phyloP scores from a whole-genome alignment of 1,284 basidiomycete genomes.

The Apiotrichum sp. region DNA sequence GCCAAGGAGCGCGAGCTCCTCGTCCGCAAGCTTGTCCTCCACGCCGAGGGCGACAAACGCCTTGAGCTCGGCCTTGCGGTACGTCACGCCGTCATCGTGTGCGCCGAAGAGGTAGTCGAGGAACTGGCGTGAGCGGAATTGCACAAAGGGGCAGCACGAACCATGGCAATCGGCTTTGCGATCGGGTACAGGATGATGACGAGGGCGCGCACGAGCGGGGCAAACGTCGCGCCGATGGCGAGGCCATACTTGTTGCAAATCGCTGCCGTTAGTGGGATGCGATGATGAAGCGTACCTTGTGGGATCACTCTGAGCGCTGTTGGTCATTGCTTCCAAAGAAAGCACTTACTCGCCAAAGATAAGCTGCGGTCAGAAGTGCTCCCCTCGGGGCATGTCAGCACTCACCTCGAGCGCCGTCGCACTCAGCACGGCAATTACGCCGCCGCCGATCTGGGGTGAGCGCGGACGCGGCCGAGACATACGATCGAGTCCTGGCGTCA shows the following conservation, averaged over 20 bases:
- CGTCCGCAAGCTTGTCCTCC: slow-evolving; percentile 73
- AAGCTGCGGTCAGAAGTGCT: slow-evolving; percentile 5
- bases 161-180: slow-evolving; percentile 45
- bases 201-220: slow-evolving; percentile 47
- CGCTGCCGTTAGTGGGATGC: slow-evolving; percentile 28
- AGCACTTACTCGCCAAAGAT: slow-evolving; percentile 20
- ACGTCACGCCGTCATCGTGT: slow-evolving; percentile 57
- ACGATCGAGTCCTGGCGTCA: no score
- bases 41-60: slow-evolving; percentile 65
- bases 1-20: slow-evolving; percentile 77
- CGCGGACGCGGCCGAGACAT: no score
- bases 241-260: slow-evolving; percentile 51
- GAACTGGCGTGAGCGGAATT: slow-evolving; percentile 15
- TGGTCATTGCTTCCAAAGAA: neutral
- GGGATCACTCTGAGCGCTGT: slow-evolving; percentile 33
- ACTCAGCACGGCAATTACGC: slow-evolving; percentile 37
- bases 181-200: slow-evolving; percentile 49
- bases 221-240: slow-evolving; percentile 50
- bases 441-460: slow-evolving; percentile 36
- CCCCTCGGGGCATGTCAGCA: neutral
- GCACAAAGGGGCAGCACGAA: slow-evolving; percentile 8
- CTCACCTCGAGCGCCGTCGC: slow-evolving; percentile 25
- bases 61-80: slow-evolving; percentile 84
- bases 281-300: slow-evolving; percentile 26
- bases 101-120: slow-evolving; percentile 50